Base-by-base conservation (phyloP, 2,329 filamentous ascomycete genomes). In the Penicillium sp. region DNA sequence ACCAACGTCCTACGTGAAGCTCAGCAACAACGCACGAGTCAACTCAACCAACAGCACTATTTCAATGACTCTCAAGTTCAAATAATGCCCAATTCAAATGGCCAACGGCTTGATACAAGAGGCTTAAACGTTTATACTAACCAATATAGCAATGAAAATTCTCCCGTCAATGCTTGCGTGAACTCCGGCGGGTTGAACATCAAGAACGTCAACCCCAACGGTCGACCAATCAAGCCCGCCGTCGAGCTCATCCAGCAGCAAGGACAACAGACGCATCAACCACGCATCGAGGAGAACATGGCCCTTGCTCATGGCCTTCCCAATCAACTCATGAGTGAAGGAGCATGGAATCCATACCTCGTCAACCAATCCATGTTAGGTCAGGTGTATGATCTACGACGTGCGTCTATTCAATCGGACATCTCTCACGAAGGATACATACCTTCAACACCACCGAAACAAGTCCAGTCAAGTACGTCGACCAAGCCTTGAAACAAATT, bases 1-100 rank as follows among this genome's bases (percentile, higher is more conserved):
- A 89, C 92, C 83, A 88, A 91, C 83, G 82, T 85, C 78, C 83
- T 91, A 86, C 88, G 87, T 87, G 89, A 90, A 89, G 83, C 88
- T 86, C 90, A 93, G 84, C 85, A 90, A 86, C 89, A 91, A 81
- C 85, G 84, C 83, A 83, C 85, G 83, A 83, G 84, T 83, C 86
- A 89, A 85, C 88, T 88, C 83, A 52, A 52, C 33, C 52, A 52
- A 21, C 81, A 74, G 68, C 72, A 76, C 60, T 47, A 62, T 47
- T 59, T 66, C 60, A 69, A 68, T 49, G 68, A 73, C 55, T 69
- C 73, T 61, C 67, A 65, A 11, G 57, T 64, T 16, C 52, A 62
- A 18, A 61, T 66, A 40, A 57, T 66, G 18, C 62, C 65, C 11
- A 66, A 64, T 48, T 49, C 63, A 43, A 63, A 68, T 30, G 66